These are phyloP conservation scores for Gossypium davidsonii DNA, from an alignment of 441 rosid species.

Conservation along the genomic window DNA sequence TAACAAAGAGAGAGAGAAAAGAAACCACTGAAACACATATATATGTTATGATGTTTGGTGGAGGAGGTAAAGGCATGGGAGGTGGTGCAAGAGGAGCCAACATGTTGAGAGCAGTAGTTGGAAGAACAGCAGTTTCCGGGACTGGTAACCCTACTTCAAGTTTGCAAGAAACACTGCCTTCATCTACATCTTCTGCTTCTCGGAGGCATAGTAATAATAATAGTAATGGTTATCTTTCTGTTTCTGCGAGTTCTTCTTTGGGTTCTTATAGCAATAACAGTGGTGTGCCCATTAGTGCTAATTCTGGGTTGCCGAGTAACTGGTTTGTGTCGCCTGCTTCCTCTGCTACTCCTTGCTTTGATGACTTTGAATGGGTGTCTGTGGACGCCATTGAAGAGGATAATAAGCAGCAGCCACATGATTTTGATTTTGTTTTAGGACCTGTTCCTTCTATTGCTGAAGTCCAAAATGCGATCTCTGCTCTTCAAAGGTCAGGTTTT, in stretches of 20 bases:
- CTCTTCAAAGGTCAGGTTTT: slow-evolving; percentile 54
- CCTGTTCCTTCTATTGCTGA: slow-evolving; percentile 77
- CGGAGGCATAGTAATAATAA: neutral
- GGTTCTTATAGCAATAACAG: slow-evolving; percentile 11
- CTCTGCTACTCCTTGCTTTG: slow-evolving; percentile 27
- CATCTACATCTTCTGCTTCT: slow-evolving; percentile 22
- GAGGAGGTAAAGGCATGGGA: slow-evolving; percentile 54
- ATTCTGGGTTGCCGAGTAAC: slow-evolving; percentile 21
- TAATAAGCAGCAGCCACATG: slow-evolving; percentile 6
- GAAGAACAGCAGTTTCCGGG: slow-evolving; percentile 48
- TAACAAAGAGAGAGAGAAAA: too few relatives aligned
- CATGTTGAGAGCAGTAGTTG: slow-evolving; percentile 47
- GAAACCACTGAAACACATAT: neutral
- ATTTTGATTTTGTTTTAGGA: slow-evolving; percentile 39
- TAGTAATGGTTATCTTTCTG: slow-evolving; percentile 17
- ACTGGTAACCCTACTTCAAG: slow-evolving; percentile 24
- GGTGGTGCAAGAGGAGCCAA: slow-evolving; percentile 51
- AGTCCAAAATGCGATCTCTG: slow-evolving; percentile 69
- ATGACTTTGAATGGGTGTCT: slow-evolving; percentile 64
- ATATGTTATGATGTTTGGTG: slow-evolving; percentile 30
- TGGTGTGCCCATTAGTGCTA: slow-evolving; percentile 33
- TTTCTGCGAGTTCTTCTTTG: slow-evolving; percentile 27
- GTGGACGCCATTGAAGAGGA: slow-evolving; percentile 38
- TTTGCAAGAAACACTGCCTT: slow-evolving; percentile 45
- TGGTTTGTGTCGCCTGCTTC: slow-evolving; percentile 15